These are phyloP conservation scores for Aspergillus nidulans DNA, from an alignment of 495 filamentous ascomycete genomes.

Conservation along the genomic window DNA sequence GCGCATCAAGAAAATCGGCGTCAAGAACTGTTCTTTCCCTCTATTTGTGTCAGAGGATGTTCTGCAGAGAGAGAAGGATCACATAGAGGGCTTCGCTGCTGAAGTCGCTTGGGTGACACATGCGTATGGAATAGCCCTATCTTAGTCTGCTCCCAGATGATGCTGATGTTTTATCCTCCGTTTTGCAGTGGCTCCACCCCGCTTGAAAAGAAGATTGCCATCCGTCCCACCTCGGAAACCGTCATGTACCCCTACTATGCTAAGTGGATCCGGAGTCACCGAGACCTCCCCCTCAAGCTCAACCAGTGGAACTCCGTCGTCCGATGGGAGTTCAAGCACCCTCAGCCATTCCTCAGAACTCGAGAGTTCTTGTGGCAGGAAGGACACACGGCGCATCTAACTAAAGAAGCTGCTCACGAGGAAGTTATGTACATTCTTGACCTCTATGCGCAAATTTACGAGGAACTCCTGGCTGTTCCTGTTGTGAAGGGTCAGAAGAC, in stretches of 20 bases:
- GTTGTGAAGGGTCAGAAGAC: constrained; percentile 85
- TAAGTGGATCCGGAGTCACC: constrained; percentile 92
- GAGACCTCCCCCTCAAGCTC: constrained; percentile 85
- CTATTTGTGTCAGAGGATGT: constrained; percentile 90
- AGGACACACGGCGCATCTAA: constrained; percentile 93
- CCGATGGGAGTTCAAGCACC: constrained; percentile 97
- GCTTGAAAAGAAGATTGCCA: constrained; percentile 90
- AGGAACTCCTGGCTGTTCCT: constrained; percentile 88
- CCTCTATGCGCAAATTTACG: constrained; percentile 82
- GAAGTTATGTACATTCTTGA: constrained; percentile 95
- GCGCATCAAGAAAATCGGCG: constrained; percentile 80
- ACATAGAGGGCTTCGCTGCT: constrained; percentile 95
- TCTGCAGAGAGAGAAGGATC: constrained; percentile 89
- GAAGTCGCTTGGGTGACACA: constrained; percentile 99
- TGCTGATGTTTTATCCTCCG: constrained; percentile 20
- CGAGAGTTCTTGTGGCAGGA: constrained; percentile 98
- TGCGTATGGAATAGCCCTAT: constrained; percentile 54
- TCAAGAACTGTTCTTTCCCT: constrained; percentile 93
- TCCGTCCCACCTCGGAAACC: constrained; percentile 91
- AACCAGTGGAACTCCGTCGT: constrained; percentile 99
- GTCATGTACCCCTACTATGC: constrained; percentile 95
- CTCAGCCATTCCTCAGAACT: constrained; percentile 88
- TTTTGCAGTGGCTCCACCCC: constrained; percentile 63
- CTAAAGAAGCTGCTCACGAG: constrained; percentile 65
- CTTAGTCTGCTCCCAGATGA: constrained; percentile 4